Base-by-base conservation (phyloP, 345 rosid species). In the Kandelia obovata region DNA sequence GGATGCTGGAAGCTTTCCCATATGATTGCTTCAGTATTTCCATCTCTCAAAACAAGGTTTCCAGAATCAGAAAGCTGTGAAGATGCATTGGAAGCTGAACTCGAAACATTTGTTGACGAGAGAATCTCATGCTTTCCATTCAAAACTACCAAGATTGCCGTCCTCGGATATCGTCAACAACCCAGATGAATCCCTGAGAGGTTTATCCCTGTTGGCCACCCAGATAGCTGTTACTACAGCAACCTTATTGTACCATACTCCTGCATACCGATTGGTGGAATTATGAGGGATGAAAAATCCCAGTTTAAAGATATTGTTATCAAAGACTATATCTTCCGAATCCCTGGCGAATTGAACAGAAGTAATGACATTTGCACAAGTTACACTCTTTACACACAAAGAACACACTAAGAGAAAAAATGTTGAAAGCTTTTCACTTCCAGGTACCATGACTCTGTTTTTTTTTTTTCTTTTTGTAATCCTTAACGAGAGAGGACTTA, bases 1-100 rank as follows among this genome's bases (percentile, higher is more conserved):
- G 85, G 82, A 34, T 86, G 63, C 31, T 77, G 64, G 47, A 85
- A 88, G 60, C 93, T 90, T 57, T 90, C 82, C 96, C 93, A 88
- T 0, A 78, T 13, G 53, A 0, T 74, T 6, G 13, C 60, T 51
- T 71, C 75, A 25, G 37, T 70, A 20, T 9, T 39, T 43, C 58
- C 55, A 25, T 80, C 83, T 67, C 27, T 58, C 73, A 90, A 35
- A 34, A 66, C 74, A 52, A 90, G 85, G 51, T 86, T 85, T 58
- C 93, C 92, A 2, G 75, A 23, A 25, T 82, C 80, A 58, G 60
- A n/a, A n/a, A 90, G 78, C 74, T 67, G 76, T 23, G 84, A 83
- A 62, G 59, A 77, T 5, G 78, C 53, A 26, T 61, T 77, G 0
- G 25, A n/a, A 43, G 53, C 58, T 2, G 56, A 46, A 63, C 56